A percentile compares a stretch with the other conserved stretches of the same genome.
These are phyloP conservation scores for Phycomyces nitens DNA, from an alignment of 192 early-diverging fungal genomes.

Conservation along the genomic window DNA sequence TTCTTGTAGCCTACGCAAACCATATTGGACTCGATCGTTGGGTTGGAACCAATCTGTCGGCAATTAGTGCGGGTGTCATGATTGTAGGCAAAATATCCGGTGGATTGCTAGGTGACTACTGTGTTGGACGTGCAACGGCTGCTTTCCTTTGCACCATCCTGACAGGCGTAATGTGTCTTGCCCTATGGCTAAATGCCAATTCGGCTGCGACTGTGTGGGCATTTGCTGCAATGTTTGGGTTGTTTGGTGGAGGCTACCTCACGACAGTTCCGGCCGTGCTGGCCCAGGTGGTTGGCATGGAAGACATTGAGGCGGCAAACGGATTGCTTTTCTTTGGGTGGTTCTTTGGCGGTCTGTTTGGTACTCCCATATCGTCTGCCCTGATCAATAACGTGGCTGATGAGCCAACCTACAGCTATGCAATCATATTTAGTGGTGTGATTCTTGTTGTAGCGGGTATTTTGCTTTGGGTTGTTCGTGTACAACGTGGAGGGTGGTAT, in stretches of 20 bases:
- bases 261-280: constrained; percentile 34
- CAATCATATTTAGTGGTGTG: constrained; percentile 22
- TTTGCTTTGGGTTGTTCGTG: constrained; percentile 14
- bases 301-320: constrained; percentile 33
- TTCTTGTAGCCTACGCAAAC: constrained; percentile 20
- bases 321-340: constrained; percentile 41
- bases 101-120: constrained; percentile 25
- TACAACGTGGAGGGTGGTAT: constrained; percentile 21
- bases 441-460: constrained; percentile 16
- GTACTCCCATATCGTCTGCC: constrained; percentile 38
- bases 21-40: constrained; percentile 10
- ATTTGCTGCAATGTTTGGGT: constrained; percentile 44
- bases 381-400: constrained; percentile 21
- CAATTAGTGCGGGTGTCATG: constrained; percentile 24
- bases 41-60: constrained; percentile 14
- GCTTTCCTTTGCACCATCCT: constrained; percentile 36
- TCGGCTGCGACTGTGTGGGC: constrained; percentile 29
- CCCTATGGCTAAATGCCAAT: constrained; percentile 42
- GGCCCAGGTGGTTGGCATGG: constrained; percentile 37
- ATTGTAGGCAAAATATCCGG: constrained; percentile 24
- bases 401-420: constrained; percentile 6
- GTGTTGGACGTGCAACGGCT: constrained; percentile 41
- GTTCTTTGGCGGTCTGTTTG: constrained; percentile 42
- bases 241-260: constrained; percentile 46
- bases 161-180: constrained; percentile 42